These are phyloP conservation scores for Parachaetomium inaequale DNA, from an alignment of 495 filamentous ascomycete genomes.

Conservation along the genomic window DNA sequence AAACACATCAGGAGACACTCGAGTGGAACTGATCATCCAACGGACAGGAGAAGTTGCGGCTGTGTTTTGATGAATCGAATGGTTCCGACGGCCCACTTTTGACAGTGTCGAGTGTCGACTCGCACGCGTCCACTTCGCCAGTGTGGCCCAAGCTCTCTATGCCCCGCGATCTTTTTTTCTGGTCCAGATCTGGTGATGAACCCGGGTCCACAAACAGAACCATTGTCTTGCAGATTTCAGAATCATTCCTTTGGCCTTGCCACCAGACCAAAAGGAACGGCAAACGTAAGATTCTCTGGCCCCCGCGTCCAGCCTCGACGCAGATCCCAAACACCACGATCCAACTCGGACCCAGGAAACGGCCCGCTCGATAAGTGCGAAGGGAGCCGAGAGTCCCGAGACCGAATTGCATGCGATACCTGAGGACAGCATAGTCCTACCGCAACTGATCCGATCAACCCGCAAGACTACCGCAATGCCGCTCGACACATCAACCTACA, in stretches of 20 bases:
- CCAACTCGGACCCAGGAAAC: not conserved
- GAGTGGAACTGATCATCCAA: too few relatives aligned
- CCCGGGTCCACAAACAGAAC: too few relatives aligned
- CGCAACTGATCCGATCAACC: not conserved
- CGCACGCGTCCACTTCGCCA: too few relatives aligned
- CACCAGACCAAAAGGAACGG: not conserved
- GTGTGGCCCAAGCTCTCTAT: too few relatives aligned
- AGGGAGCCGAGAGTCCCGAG: not conserved
- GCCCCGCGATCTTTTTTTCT: not conserved
- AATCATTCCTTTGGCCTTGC: not conserved
- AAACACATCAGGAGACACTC: too few relatives aligned
- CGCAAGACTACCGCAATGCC: conserved; percentile 55
- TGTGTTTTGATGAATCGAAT: too few relatives aligned
- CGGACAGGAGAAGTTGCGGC: too few relatives aligned
- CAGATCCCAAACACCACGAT: conserved; percentile 6
- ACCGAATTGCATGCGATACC: not conserved
- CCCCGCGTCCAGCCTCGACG: not conserved
- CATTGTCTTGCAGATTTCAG: not conserved
- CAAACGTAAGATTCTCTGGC: not conserved
- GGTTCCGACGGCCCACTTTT: too few relatives aligned
- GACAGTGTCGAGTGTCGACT: too few relatives aligned
- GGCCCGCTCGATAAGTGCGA: not conserved
- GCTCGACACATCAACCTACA: conserved; percentile 85
- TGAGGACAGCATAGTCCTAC: not conserved
- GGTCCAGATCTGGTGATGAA: not conserved